Conservation (phyloP, 352 stramenopile species). For the Globisporangium radiosum region DNA sequence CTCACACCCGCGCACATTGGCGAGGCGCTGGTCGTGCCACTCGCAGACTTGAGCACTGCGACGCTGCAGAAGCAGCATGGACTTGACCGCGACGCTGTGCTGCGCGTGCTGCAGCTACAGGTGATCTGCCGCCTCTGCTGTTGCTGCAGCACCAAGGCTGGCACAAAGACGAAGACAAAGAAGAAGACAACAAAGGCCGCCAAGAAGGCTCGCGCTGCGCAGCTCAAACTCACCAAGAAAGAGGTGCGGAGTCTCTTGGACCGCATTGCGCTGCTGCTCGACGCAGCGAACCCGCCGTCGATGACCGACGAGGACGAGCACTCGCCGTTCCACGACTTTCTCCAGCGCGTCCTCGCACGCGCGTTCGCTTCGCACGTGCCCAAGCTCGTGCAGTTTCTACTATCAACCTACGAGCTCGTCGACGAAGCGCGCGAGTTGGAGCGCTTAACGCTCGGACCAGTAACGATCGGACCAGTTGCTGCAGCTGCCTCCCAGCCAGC, state of each 20-base stretch:
- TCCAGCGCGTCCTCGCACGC: slow-evolving; percentile 40
- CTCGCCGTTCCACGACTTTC: slow-evolving; percentile 68
- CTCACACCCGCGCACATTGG: slow-evolving; percentile 14
- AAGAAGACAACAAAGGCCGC: neutral
- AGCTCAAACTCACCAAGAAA: slow-evolving; percentile 27
- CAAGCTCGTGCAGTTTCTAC: slow-evolving; percentile 39
- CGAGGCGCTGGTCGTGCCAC: slow-evolving; percentile 15
- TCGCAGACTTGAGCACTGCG: slow-evolving; percentile 24
- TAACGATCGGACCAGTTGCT: slow-evolving; percentile 2
- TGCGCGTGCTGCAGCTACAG: slow-evolving; percentile 61
- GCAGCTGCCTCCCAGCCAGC: neutral
- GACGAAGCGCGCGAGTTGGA: slow-evolving; percentile 23
- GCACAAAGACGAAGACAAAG: slow-evolving; percentile 27
- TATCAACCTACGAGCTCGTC: slow-evolving; percentile 49
- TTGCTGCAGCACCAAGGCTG: slow-evolving; percentile 25
- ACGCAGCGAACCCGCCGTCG: slow-evolving; percentile 57
- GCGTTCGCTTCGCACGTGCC: slow-evolving; percentile 37
- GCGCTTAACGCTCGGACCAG: slow-evolving; percentile 8
- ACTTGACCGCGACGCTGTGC: slow-evolving; percentile 24
- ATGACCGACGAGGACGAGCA: slow-evolving; percentile 57
- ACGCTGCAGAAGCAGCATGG: slow-evolving; percentile 19
- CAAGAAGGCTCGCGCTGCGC: neutral
- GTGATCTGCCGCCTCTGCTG: slow-evolving; percentile 45
- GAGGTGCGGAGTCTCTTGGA: slow-evolving; percentile 66
- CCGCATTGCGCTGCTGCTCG: slow-evolving; percentile 65